A percentile compares a stretch with the other conserved stretches of the same genome.
Conservation (phyloP, 2,329 filamentous ascomycete species). For the Hymenoscyphus fraxineus region DNA sequence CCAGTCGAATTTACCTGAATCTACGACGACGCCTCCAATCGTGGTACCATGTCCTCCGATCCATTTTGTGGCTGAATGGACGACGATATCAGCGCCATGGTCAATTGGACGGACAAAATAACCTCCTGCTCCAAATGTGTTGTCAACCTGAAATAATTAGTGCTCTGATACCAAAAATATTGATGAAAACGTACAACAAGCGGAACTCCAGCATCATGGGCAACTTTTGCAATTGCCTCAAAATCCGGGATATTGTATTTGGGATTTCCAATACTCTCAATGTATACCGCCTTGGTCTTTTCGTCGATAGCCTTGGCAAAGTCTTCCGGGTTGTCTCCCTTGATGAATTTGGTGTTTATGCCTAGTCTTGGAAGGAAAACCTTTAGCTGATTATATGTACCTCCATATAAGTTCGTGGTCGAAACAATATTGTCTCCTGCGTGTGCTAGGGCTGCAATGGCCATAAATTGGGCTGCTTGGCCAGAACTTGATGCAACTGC, state of each 20-base stretch:
- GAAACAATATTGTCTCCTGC: conserved; percentile 90
- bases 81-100: conserved; percentile 88
- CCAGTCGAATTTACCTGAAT: conserved; percentile 93
- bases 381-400: conserved; percentile 97
- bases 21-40: conserved; percentile 79
- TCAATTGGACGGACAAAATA: conserved; percentile 85
- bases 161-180: conserved; percentile 9
- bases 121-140: conserved; percentile 91
- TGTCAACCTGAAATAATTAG: conserved; percentile 62
- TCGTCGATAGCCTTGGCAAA: conserved; percentile 83
- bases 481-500: conserved; percentile 83
- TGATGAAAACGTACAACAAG: conserved; percentile 41
- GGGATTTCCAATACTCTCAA: conserved; percentile 88
- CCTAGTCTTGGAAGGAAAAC: conserved; percentile 83
- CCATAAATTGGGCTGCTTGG: conserved; percentile 89
- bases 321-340: conserved; percentile 74
- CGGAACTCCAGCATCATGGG: conserved; percentile 61
- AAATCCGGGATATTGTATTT: conserved; percentile 91
- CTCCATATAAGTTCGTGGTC: conserved; percentile 87
- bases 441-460: conserved; percentile 77
- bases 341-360: conserved; percentile 82
- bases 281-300: conserved; percentile 85
- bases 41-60: conserved; percentile 95
- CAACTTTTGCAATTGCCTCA: conserved; percentile 77
- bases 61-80: conserved; percentile 95